phyloP scores from a whole-genome alignment of 495 filamentous ascomycete genomes.

The Sporormia fimetaria region DNA sequence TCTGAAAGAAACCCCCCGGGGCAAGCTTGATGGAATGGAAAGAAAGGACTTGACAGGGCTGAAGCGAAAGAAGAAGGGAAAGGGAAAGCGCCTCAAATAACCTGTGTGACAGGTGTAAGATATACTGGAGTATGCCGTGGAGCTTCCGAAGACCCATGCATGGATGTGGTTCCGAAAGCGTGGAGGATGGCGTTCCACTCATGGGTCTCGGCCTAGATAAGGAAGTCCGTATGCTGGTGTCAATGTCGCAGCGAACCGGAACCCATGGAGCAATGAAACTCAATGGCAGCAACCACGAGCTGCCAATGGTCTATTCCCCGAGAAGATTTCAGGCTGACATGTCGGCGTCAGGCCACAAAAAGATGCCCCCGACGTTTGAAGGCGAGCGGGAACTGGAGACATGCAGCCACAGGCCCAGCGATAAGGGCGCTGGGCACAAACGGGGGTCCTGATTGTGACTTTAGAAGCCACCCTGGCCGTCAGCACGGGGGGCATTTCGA shows the following conservation, averaged over 20 bases:
- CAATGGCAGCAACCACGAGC: too few relatives aligned
- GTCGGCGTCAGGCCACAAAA: too few relatives aligned
- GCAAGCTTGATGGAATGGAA: too few relatives aligned
- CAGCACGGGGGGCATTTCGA: too few relatives aligned
- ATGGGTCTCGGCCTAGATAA: constrained; percentile 15
- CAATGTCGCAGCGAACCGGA: constrained; percentile 8
- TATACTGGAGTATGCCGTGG: constrained; percentile 23
- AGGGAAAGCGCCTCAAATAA: constrained; percentile 5
- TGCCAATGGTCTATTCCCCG: too few relatives aligned
- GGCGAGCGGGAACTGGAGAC: not conserved
- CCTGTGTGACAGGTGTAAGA: constrained; percentile 10
- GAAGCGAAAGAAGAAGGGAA: constrained; percentile 2
- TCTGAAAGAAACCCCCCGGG: too few relatives aligned
- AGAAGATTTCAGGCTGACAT: too few relatives aligned
- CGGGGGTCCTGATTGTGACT: constrained; percentile 3
- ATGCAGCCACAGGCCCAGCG: constrained; percentile 10
- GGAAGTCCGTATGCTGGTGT: constrained; percentile 5
- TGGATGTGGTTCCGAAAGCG: constrained; percentile 15
- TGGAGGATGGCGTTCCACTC: constrained; percentile 2
- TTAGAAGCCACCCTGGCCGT: constrained; percentile 2
- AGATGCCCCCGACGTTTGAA: too few relatives aligned
- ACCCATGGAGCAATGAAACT: constrained; percentile 16
- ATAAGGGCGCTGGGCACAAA: constrained; percentile 9
- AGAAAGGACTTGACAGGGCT: not conserved
- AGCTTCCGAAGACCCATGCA: constrained; percentile 21